Evolutionary conservation across 345 rosid genomes (phyloP), one percentile per base, ranked within the genome.

Genomic region (Brassica rapa): DNA sequence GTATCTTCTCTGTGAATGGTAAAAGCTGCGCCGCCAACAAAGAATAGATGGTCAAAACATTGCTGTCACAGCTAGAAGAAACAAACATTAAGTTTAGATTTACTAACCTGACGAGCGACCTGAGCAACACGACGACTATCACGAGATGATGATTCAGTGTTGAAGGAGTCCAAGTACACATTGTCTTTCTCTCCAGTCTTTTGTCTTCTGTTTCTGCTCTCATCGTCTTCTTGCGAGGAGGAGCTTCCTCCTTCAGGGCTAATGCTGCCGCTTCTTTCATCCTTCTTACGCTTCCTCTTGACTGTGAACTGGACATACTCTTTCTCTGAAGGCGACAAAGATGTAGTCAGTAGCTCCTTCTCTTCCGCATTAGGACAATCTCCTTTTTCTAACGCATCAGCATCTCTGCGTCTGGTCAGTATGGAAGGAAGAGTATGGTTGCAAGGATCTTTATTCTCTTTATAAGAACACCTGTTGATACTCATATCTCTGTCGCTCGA

Each of bases 231-330:
- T 9, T 78, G 73, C 12, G 73, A 79, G 12, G 73, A 72, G 57
- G 51, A 79, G 12, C 51, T 27, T 73, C 82, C 82, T 49, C 74
- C 70, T 68, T 68, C 82, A 49, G 78, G 74, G 70, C 89, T 84
- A 33, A 86, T 87, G 55, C 81, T 80, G 60, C 86, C 86, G 64
- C 85, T 78, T 72, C 87, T 71, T 75, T 77, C 75, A 67, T 85
- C 90, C 84, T 70, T 90, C 83, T 85, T 89, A 77, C 93, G 85
- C 83, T 91, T 91, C 83, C 98, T 90, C 65, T 75, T 84, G 86
- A 90, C 86, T 25, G 89, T 88, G 76, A 86, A 86, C 81, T 87
- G 88, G 33, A 87, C 80, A 81, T 85, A 82, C 74, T 77, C 87
- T 73, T 81, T 72, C 63, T 43, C 66, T 2, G 80, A 79, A 70